Conservation (phyloP, 331 rosid species). For the Phaseolus coccineus region DNA sequence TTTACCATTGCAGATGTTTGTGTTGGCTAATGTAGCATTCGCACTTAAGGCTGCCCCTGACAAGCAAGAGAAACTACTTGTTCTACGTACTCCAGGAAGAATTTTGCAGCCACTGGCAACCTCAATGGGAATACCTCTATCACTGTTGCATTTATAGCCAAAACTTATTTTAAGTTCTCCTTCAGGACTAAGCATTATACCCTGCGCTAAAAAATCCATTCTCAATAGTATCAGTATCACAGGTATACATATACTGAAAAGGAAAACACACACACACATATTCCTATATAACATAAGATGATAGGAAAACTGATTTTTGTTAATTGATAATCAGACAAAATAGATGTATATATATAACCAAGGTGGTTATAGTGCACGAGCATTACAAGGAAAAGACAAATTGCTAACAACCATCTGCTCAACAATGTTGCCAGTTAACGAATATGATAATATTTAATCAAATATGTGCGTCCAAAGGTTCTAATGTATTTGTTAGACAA, state of each 20-base stretch:
- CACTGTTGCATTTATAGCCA: constrained; percentile 84
- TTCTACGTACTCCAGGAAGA: constrained; percentile 65
- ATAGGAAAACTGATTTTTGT: too few species aligned
- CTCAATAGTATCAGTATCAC: constrained; percentile 37
- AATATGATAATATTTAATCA: background rate
- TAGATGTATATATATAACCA: too few species aligned
- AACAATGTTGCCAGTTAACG: background rate
- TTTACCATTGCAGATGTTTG: constrained; percentile 93
- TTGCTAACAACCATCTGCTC: background rate
- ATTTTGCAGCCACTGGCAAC: constrained; percentile 47
- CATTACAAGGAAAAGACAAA: too few species aligned
- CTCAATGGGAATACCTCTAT: constrained; percentile 54
- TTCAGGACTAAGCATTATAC: constrained; percentile 64
- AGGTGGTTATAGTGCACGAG: too few species aligned
- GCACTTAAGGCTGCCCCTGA: constrained; percentile 99
- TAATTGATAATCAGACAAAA: too few species aligned
- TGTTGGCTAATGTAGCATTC: constrained; percentile 92
- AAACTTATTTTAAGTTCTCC: constrained; percentile 93
- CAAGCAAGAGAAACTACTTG: constrained; percentile 96
- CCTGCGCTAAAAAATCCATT: constrained; percentile 44
- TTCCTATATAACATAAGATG: too few species aligned
- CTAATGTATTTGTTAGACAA: background rate
- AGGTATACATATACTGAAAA: background rate
- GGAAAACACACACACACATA: background rate
- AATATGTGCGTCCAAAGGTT: background rate